Conservation (phyloP, 1,284 basidiomycete species). For the Ustilago bromivora region DNA sequence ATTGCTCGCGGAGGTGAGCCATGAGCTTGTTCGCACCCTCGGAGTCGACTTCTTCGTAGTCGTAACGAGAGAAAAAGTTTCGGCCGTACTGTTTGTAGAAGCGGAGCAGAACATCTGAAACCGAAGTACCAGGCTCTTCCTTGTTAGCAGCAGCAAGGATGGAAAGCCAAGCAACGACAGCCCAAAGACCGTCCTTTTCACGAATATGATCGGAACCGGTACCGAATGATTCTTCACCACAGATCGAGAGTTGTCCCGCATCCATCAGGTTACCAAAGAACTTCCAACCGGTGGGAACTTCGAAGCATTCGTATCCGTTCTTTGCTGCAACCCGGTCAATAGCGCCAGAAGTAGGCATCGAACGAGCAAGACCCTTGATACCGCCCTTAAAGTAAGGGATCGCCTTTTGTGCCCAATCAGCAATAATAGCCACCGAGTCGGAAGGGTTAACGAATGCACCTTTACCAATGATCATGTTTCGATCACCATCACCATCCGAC, state of each 20-base stretch:
- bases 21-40: conserved; percentile 90
- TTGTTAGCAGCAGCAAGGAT: conserved; percentile 94
- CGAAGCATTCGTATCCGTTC: conserved; percentile 92
- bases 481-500: conserved; percentile 95
- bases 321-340: conserved; percentile 96
- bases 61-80: conserved; percentile 95
- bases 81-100: conserved; percentile 95
- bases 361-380: conserved; percentile 92
- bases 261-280: conserved; percentile 99
- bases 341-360: conserved; percentile 96
- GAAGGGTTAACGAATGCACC: conserved; percentile 97
- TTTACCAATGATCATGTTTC: conserved; percentile 99
- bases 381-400: conserved; percentile 96
- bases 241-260: conserved; percentile 94
- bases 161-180: conserved; percentile 95
- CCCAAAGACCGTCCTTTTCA: conserved; percentile 99
- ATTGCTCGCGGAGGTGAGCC: conserved; percentile 79
- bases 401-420: conserved; percentile 89
- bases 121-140: conserved; percentile 71
- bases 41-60: conserved; percentile 97
- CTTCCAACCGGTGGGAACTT: conserved; percentile 99
- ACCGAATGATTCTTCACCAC: conserved; percentile 98
- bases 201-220: conserved; percentile 99
- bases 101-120: conserved; percentile 74
- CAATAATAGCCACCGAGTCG: conserved; percentile 98